These are phyloP conservation scores for Amylocarpus encephaloides DNA, from an alignment of 2,329 filamentous ascomycete species.

Conservation along the genomic window DNA sequence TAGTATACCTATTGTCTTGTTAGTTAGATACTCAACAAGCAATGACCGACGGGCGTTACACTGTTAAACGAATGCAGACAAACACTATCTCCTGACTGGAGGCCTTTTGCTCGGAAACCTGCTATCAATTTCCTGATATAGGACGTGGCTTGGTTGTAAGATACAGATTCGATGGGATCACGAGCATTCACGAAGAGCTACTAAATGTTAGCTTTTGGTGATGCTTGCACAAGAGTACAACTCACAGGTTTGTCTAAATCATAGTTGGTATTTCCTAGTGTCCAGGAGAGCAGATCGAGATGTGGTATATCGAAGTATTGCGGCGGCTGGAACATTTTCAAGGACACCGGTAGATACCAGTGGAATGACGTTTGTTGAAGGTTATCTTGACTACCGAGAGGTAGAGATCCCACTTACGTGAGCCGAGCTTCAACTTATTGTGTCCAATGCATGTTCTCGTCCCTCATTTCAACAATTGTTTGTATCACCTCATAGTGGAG, in stretches of 20 bases:
- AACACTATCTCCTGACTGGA: slow-evolving; percentile 15
- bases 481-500: too few relatives aligned
- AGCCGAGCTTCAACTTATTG: not conserved
- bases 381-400: not conserved
- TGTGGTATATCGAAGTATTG: not conserved
- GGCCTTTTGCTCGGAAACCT: slow-evolving; percentile 11
- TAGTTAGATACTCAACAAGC: not conserved
- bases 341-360: too few relatives aligned
- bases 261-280: not conserved
- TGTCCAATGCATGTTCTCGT: too few relatives aligned
- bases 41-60: slow-evolving; percentile 5
- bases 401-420: not conserved
- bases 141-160: slow-evolving; percentile 4
- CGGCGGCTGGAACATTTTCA: not conserved
- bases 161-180: not conserved
- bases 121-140: slow-evolving; percentile 10
- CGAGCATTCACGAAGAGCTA: slow-evolving; percentile 3
- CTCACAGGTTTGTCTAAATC: slow-evolving; percentile 3
- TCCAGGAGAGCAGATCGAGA: slow-evolving; percentile 7
- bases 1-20: slow-evolving; percentile 14
- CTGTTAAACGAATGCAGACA: slow-evolving; percentile 16
- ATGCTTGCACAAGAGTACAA: not conserved
- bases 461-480: too few relatives aligned
- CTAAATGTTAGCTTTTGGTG: not conserved
- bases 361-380: too few relatives aligned